A percentile compares a stretch with the other conserved stretches of the same genome.
phyloP scores from a whole-genome alignment of 805 yeast species.

The Ogataea parapolymorpha region DNA sequence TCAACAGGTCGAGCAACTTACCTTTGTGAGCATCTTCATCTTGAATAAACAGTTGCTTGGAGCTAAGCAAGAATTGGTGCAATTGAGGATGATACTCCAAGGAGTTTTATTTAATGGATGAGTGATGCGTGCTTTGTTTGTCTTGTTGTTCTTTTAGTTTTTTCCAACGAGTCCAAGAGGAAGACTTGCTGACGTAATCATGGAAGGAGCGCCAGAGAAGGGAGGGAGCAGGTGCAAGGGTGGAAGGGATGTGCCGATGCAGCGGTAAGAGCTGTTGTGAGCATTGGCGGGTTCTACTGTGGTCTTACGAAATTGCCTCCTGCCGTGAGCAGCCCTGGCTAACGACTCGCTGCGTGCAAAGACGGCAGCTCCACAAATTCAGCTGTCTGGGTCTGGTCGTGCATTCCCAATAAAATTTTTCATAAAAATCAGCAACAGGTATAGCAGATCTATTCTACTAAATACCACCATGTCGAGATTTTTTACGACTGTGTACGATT shows the following conservation, averaged over 20 bases:
- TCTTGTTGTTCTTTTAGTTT: constrained; percentile 14
- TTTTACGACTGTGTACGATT: constrained; percentile 63
- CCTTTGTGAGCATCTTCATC: constrained; percentile 84
- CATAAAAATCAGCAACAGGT: constrained; percentile 9
- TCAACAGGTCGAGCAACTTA: constrained; percentile 31
- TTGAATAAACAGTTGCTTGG: constrained; percentile 28
- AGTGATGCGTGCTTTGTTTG: constrained; percentile 11
- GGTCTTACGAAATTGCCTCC: no score
- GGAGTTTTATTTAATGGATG: constrained; percentile 3
- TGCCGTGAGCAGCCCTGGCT: no score
- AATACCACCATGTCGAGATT: constrained; percentile 74
- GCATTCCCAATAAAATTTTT: constrained; percentile 10
- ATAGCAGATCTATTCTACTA: constrained; percentile 7
- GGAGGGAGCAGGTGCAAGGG: constrained; percentile 1
- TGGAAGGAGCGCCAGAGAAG: not conserved
- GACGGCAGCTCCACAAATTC: no score
- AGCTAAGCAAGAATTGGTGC: constrained; percentile 10
- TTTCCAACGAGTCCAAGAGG: constrained; percentile 5
- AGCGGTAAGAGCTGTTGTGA: no score
- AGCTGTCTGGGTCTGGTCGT: constrained; percentile 2
- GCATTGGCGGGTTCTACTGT: no score
- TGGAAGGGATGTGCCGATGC: not conserved
- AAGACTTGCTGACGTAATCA: constrained; percentile 3
- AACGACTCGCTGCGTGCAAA: no score
- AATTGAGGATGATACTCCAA: constrained; percentile 6